Percentiles rank a stretch among this genome's conserved stretches.
phyloP scores from a whole-genome alignment of 352 stramenopile genomes.

The Phytophthora sojae region DNA sequence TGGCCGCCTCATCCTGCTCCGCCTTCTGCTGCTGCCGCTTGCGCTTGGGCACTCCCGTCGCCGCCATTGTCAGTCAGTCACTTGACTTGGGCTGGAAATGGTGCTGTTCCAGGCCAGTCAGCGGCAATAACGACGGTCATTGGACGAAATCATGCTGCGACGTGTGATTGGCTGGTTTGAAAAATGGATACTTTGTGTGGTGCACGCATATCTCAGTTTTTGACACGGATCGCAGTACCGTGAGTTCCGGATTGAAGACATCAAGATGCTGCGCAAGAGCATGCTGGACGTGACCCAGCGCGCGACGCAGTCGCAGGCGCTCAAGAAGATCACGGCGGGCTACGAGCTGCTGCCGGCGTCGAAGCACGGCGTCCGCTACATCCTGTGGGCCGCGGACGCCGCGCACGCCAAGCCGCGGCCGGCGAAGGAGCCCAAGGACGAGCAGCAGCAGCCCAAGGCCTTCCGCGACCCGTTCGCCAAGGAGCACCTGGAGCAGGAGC shows the following conservation, averaged over 20 bases:
- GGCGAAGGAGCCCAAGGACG: neutral
- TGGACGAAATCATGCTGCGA: conserved; percentile 15
- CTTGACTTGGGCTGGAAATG: neutral
- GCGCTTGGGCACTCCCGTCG: conserved; percentile 38
- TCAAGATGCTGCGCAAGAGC: conserved; percentile 60
- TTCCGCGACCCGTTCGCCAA: conserved; percentile 81
- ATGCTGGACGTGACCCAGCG: conserved; percentile 72
- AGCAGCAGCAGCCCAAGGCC: conserved; percentile 12
- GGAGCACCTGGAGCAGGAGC: conserved; percentile 73
- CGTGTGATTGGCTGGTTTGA: conserved; percentile 13
- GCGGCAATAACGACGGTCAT: conserved; percentile 11
- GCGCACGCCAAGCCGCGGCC: conserved; percentile 51
- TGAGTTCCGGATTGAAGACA: conserved; percentile 3
- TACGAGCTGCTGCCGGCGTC: conserved; percentile 59
- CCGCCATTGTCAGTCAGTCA: conserved; percentile 14
- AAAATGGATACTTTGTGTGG: neutral
- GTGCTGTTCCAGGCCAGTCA: conserved; percentile 25
- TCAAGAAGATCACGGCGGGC: conserved; percentile 69
- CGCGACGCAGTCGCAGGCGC: conserved; percentile 61
- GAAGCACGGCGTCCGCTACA: conserved; percentile 47
- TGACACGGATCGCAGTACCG: neutral
- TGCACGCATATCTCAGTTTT: conserved; percentile 1
- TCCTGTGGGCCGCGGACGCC: conserved; percentile 63
- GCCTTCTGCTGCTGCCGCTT: conserved; percentile 15
- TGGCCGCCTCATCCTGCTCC: conserved; percentile 8